Evolutionary conservation across 768 basidiomycete species (phyloP).

Genomic region (Hemileccinum impolitum): DNA sequence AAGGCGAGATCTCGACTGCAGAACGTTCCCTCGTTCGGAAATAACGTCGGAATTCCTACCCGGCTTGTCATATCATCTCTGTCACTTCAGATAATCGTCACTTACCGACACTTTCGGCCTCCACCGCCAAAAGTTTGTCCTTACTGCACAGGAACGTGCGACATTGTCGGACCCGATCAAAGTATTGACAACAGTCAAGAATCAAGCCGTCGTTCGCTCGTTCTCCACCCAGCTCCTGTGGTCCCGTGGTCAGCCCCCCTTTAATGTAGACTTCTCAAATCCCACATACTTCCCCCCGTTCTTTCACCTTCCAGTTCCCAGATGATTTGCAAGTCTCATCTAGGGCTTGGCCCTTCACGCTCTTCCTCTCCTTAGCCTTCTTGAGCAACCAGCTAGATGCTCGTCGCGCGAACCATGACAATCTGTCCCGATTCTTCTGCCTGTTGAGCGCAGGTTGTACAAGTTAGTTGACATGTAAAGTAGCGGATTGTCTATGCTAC

Average conservation of each 20-base stretch:
- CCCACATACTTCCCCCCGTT: constrained; percentile 39
- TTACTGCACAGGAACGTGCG: constrained; percentile 61
- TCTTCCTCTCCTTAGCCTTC: constrained; percentile 53
- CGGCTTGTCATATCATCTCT: constrained; percentile 11
- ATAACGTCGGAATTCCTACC: constrained; percentile 23
- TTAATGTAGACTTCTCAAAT: background rate
- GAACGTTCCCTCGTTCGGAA: constrained; percentile 34
- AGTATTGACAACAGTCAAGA: constrained; percentile 72
- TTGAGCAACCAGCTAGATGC: constrained; percentile 68
- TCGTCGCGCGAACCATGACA: constrained; percentile 64
- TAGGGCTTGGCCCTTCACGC: constrained; percentile 58
- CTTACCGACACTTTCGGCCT: constrained; percentile 47
- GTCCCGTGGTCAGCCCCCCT: background rate
- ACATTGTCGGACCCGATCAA: constrained; percentile 36
- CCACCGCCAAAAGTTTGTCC: constrained; percentile 64
- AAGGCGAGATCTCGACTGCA: constrained; percentile 53
- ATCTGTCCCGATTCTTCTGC: constrained; percentile 37
- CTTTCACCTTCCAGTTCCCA: constrained; percentile 56
- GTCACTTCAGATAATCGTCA: constrained; percentile 2
- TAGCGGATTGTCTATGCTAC: constrained; percentile 12
- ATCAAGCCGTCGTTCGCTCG: constrained; percentile 67
- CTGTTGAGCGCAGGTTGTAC: constrained; percentile 18
- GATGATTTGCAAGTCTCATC: constrained; percentile 61
- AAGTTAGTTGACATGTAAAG: background rate
- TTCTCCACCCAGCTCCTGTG: constrained; percentile 29